Percentiles rank a stretch among this genome's conserved stretches.
These are phyloP conservation scores for Lipomyces yamanashiensis DNA, from an alignment of 805 yeast genomes.

Conservation along the genomic window DNA sequence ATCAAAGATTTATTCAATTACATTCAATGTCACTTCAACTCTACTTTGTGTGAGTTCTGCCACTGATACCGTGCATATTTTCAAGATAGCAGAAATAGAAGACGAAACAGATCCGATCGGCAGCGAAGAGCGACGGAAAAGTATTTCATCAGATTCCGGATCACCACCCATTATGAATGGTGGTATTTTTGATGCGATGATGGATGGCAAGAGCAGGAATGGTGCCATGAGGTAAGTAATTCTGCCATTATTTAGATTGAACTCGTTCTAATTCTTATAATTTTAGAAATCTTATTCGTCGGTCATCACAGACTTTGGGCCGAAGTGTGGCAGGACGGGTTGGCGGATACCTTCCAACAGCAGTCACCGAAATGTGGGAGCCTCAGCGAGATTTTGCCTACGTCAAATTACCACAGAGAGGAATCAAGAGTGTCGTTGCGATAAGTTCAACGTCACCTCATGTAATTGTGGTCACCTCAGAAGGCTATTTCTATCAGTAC, in stretches of 20 bases:
- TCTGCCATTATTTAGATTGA: background rate
- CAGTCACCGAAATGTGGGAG: slow-evolving; percentile 80
- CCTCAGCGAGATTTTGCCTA: slow-evolving; percentile 89
- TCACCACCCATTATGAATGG: slow-evolving; percentile 37
- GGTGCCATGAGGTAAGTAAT: slow-evolving; percentile 32
- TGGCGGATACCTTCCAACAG: slow-evolving; percentile 84
- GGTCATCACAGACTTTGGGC: slow-evolving; percentile 44
- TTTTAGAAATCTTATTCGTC: slow-evolving; percentile 28
- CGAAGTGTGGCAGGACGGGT: slow-evolving; percentile 69
- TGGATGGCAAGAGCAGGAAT: slow-evolving; percentile 35
- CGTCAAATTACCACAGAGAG: slow-evolving; percentile 64
- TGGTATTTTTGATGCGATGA: slow-evolving; percentile 37
- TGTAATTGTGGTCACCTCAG: slow-evolving; percentile 75
- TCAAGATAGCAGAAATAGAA: slow-evolving; percentile 64
- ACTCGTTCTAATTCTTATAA: background rate
- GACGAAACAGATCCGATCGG: slow-evolving; percentile 16
- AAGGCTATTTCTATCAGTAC: slow-evolving; percentile 81
- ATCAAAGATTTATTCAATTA: slow-evolving; percentile 74
- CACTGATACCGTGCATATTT: slow-evolving; percentile 91
- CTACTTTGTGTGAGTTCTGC: slow-evolving; percentile 83
- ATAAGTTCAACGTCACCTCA: slow-evolving; percentile 46
- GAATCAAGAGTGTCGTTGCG: slow-evolving; percentile 47
- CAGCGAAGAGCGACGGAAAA: slow-evolving; percentile 30
- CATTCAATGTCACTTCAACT: slow-evolving; percentile 71
- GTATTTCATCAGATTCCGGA: slow-evolving; percentile 35